Evolutionary conservation across 2,329 filamentous ascomycete species (phyloP).

Genomic region (Aureobasidium sp.): DNA sequence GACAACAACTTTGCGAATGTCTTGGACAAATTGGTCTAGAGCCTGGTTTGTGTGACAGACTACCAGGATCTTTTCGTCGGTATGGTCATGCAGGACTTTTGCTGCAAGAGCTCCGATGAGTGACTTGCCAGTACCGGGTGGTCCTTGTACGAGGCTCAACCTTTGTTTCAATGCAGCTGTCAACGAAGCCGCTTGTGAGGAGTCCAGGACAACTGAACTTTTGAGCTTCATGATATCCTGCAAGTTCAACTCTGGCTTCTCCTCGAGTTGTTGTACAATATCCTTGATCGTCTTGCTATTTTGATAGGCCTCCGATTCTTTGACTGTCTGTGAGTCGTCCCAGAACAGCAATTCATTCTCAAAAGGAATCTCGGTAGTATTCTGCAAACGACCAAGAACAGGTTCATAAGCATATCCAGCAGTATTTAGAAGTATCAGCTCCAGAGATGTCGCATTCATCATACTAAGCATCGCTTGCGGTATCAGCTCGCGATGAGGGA

Average conservation of each 20-base stretch:
- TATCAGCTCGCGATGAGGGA: neutral
- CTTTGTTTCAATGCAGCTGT: slow-evolving; percentile 44
- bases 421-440: neutral
- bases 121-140: slow-evolving; percentile 54
- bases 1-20: slow-evolving; percentile 31
- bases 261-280: neutral
- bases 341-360: slow-evolving; percentile 16
- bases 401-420: slow-evolving; percentile 4
- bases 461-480: neutral
- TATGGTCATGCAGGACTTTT: slow-evolving; percentile 43
- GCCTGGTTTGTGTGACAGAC: slow-evolving; percentile 46
- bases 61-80: slow-evolving; percentile 31
- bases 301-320: slow-evolving; percentile 6
- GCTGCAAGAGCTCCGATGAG: slow-evolving; percentile 50
- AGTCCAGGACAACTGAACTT: slow-evolving; percentile 43
- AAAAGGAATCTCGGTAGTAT: slow-evolving; percentile 11
- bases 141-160: slow-evolving; percentile 58
- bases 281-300: neutral
- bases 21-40: slow-evolving; percentile 51
- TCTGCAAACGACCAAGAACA: slow-evolving; percentile 6
- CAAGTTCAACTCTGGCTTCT: slow-evolving; percentile 19
- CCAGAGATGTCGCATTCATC: neutral
- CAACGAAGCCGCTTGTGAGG: slow-evolving; percentile 42
- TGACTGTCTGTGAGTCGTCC: slow-evolving; percentile 24
- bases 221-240: slow-evolving; percentile 25